Percentiles rank a stretch among this genome's conserved stretches.
phyloP scores from a whole-genome alignment of 805 yeast species.

The Metschnikowia amazonensis region DNA sequence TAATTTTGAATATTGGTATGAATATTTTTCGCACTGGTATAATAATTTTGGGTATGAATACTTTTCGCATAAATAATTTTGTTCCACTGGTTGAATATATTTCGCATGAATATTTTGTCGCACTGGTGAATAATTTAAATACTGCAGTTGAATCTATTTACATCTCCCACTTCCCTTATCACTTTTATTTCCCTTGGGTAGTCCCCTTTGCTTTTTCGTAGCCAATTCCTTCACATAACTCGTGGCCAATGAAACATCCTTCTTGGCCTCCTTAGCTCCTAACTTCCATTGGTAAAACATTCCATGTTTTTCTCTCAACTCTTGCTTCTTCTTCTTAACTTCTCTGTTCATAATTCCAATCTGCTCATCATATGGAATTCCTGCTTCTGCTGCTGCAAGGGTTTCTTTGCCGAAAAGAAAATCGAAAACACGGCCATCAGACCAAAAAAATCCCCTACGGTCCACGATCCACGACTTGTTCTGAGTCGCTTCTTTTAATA shows the following conservation, averaged over 20 bases:
- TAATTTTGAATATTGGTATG: too few species aligned
- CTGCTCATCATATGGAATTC: constrained; percentile 59
- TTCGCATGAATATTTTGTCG: too few species aligned
- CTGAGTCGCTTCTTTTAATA: constrained; percentile 51
- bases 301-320: constrained; percentile 53
- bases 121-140: too few species aligned
- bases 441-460: constrained; percentile 88
- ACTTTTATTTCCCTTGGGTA: constrained; percentile 13
- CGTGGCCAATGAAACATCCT: constrained; percentile 24
- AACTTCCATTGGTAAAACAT: constrained; percentile 56
- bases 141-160: too few species aligned
- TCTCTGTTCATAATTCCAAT: constrained; percentile 46
- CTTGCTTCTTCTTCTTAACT: constrained; percentile 46
- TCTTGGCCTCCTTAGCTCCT: constrained; percentile 30
- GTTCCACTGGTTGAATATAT: too few species aligned
- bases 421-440: constrained; percentile 84
- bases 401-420: constrained; percentile 76
- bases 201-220: constrained; percentile 8
- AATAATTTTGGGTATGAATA: too few species aligned
- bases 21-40: too few species aligned
- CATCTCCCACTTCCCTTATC: too few species aligned
- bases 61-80: too few species aligned
- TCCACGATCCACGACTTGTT: constrained; percentile 73
- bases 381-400: constrained; percentile 71
- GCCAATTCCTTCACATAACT: constrained; percentile 21